phyloP scores from a whole-genome alignment of 306 rosid genomes.

The Prunus armeniaca region DNA sequence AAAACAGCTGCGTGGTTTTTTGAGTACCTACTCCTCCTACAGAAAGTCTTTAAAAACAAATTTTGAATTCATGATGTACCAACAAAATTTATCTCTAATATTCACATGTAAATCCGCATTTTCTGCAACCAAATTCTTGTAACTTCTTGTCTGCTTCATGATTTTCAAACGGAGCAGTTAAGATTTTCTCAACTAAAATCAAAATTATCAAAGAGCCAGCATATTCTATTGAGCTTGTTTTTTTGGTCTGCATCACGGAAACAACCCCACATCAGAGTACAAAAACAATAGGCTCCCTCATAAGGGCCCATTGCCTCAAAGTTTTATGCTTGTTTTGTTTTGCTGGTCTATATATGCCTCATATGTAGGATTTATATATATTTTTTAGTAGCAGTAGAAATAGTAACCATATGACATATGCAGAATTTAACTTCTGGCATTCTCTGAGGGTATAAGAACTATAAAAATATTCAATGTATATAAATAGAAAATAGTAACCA shows the following conservation, averaged over 20 bases:
- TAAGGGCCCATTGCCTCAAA: slow-evolving; percentile 37
- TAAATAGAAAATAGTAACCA: no score
- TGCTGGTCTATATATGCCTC: slow-evolving; percentile 15
- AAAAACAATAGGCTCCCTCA: slow-evolving; percentile 23
- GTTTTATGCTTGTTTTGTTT: slow-evolving; percentile 24
- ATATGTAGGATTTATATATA: neutral
- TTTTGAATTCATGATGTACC: slow-evolving; percentile 15
- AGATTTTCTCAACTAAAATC: slow-evolving; percentile 48
- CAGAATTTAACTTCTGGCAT: neutral
- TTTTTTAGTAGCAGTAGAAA: neutral
- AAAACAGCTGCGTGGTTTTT: slow-evolving; percentile 47
- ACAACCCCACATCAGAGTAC: slow-evolving; percentile 57
- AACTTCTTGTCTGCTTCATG: slow-evolving; percentile 72
- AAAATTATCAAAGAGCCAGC: slow-evolving; percentile 30
- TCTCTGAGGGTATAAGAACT: no score
- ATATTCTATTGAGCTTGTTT: slow-evolving; percentile 21
- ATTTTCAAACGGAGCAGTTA: slow-evolving; percentile 97
- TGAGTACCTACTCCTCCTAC: slow-evolving; percentile 40
- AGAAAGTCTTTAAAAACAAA: slow-evolving; percentile 47
- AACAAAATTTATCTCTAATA: slow-evolving; percentile 26
- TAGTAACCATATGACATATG: slow-evolving; percentile 5
- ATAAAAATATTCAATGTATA: no score
- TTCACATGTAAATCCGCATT: slow-evolving; percentile 81
- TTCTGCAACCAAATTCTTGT: slow-evolving; percentile 59
- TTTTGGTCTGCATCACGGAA: slow-evolving; percentile 61